Conservation (phyloP, 768 basidiomycete genomes). For the Amylocystis lapponica region DNA sequence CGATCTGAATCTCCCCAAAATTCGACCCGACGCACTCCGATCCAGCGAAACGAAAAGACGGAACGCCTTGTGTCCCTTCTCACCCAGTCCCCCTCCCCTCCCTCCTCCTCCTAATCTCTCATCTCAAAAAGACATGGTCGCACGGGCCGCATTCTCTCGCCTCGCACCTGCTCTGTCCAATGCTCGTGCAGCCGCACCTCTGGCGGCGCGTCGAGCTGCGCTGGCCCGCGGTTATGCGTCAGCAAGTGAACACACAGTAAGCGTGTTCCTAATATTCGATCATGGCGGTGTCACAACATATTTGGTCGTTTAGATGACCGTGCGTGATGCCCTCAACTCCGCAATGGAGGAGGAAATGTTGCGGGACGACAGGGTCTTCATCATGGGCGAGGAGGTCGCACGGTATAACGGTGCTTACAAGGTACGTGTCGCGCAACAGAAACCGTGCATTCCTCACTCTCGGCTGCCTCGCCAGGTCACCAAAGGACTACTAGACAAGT, state of each 20-base stretch:
- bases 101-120: conserved; percentile 22
- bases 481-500: conserved; percentile 98
- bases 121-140: conserved; percentile 44
- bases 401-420: conserved; percentile 98
- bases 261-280: conserved; percentile 18
- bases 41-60: conserved; percentile 19
- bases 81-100: conserved; percentile 16
- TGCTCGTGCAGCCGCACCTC: conserved; percentile 39
- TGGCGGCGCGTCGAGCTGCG: conserved; percentile 35
- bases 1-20: background rate
- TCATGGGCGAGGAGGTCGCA: conserved; percentile 97
- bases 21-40: conserved; percentile 17
- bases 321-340: conserved; percentile 93
- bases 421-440: conserved; percentile 49
- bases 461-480: conserved; percentile 58
- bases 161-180: conserved; percentile 43
- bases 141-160: conserved; percentile 60
- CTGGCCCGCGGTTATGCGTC: conserved; percentile 62
- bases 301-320: conserved; percentile 70
- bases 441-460: background rate
- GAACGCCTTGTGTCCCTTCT: conserved; percentile 12
- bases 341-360: conserved; percentile 99
- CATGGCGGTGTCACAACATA: no score
- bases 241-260: conserved; percentile 42
- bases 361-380: conserved; percentile 90